These are phyloP conservation scores for Mucor ambiguus DNA, from an alignment of 371 early-diverging fungal species.

Conservation along the genomic window DNA sequence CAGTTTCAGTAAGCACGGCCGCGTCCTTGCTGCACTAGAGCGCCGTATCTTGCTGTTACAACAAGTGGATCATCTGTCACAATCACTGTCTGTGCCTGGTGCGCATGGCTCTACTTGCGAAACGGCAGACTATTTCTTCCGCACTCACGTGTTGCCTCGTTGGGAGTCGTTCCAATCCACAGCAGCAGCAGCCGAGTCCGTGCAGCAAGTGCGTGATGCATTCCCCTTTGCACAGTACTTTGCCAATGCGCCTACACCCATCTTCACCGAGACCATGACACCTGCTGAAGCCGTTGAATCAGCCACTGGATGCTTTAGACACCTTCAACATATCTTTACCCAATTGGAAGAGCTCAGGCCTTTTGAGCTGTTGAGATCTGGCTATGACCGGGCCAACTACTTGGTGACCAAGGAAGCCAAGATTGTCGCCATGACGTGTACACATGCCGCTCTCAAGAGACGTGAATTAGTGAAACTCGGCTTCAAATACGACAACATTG, in stretches of 20 bases:
- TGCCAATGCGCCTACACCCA: slow-evolving; percentile 70
- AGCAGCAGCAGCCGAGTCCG: slow-evolving; percentile 17
- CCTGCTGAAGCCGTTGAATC: slow-evolving; percentile 56
- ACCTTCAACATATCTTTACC: slow-evolving; percentile 72
- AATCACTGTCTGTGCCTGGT: slow-evolving; percentile 68
- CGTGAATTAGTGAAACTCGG: slow-evolving; percentile 82
- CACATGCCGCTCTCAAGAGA: slow-evolving; percentile 90
- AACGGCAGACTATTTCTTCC: slow-evolving; percentile 88
- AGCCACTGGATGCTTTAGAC: slow-evolving; percentile 80
- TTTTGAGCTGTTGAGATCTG: slow-evolving; percentile 86
- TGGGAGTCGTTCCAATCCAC: slow-evolving; percentile 75
- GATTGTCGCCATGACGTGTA: slow-evolving; percentile 96
- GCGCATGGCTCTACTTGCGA: slow-evolving; percentile 94
- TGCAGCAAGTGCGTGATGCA: slow-evolving; percentile 33
- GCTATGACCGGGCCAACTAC: slow-evolving; percentile 86
- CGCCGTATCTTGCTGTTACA: slow-evolving; percentile 73
- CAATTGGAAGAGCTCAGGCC: slow-evolving; percentile 83
- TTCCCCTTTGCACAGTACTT: slow-evolving; percentile 90
- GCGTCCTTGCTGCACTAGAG: slow-evolving; percentile 90
- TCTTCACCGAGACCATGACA: slow-evolving; percentile 60
- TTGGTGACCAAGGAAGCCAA: slow-evolving; percentile 92
- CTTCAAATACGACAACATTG: slow-evolving; percentile 92
- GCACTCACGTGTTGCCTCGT: slow-evolving; percentile 68
- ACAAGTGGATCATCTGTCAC: slow-evolving; percentile 78
- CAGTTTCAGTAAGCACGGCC: slow-evolving; percentile 89